phyloP scores from a whole-genome alignment of 306 rosid species.

The Lathyrus tuberosus region DNA sequence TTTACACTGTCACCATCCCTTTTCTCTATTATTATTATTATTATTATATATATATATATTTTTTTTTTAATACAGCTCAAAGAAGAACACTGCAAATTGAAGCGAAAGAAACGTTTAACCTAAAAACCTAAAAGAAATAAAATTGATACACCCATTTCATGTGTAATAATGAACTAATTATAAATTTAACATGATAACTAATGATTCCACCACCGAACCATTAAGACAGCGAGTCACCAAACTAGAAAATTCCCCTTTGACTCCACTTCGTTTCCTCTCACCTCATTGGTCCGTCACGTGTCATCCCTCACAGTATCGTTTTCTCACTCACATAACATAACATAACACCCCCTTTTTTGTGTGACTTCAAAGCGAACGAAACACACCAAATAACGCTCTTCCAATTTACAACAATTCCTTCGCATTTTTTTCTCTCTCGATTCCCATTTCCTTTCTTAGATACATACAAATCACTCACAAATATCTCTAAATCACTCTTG shows the following conservation, averaged over 20 bases:
- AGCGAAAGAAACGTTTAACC: slow-evolving; percentile 55
- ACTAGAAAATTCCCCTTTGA: slow-evolving; percentile 42
- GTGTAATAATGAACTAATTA: background rate
- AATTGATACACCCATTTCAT: background rate
- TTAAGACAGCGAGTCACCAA: slow-evolving; percentile 40
- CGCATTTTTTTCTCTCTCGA: background rate
- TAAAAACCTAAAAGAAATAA: slow-evolving; percentile 41
- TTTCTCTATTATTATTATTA: too few relatives aligned
- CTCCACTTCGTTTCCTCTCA: slow-evolving; percentile 25
- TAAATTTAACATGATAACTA: background rate
- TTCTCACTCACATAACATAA: slow-evolving; percentile 7
- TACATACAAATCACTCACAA: background rate
- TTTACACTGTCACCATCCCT: too few relatives aligned
- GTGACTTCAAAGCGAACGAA: slow-evolving; percentile 51
- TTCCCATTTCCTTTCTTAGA: background rate
- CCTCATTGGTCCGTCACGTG: slow-evolving; percentile 50
- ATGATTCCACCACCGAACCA: background rate
- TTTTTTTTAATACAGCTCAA: too few relatives aligned
- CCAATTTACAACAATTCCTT: background rate
- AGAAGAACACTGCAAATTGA: slow-evolving; percentile 39
- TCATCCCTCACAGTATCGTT: background rate
- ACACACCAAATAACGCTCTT: background rate
- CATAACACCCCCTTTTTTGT: slow-evolving; percentile 26
- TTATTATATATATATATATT: too few relatives aligned
- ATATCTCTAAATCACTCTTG: background rate